Percentiles rank a stretch among this genome's conserved stretches.
These are phyloP conservation scores for Citeromyces matritensis DNA, from an alignment of 805 yeast genomes.

Conservation along the genomic window DNA sequence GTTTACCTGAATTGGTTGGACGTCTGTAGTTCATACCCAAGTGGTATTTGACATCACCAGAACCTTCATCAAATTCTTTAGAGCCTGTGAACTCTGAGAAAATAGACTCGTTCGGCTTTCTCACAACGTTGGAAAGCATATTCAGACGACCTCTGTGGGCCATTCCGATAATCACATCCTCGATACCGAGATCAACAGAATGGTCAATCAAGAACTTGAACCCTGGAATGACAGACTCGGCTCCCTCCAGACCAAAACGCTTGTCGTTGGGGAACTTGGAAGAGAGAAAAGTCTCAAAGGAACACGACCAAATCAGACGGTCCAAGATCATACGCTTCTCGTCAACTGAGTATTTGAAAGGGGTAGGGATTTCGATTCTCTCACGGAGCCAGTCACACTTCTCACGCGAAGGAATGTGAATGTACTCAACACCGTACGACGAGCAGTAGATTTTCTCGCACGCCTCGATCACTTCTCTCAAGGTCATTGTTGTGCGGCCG, in stretches of 20 bases:
- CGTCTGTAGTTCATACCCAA: conserved; percentile 98
- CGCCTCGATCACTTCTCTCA: conserved; percentile 61
- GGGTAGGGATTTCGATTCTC: conserved; percentile 83
- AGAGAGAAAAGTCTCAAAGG: conserved; percentile 84
- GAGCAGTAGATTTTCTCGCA: conserved; percentile 83
- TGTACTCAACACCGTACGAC: conserved; percentile 85
- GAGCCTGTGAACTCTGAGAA: conserved; percentile 94
- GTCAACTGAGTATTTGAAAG: conserved; percentile 70
- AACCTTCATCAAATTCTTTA: conserved; percentile 82
- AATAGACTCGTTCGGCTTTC: conserved; percentile 97
- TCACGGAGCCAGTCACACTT: conserved; percentile 98
- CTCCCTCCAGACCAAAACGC: conserved; percentile 98
- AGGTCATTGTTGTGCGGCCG: conserved; percentile 45
- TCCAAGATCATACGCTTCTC: conserved; percentile 94
- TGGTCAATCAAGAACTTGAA: conserved; percentile 91
- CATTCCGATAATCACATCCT: conserved; percentile 97
- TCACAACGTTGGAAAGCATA: conserved; percentile 93
- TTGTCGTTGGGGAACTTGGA: conserved; percentile 97
- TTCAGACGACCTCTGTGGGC: conserved; percentile 99
- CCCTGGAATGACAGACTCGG: conserved; percentile 93
- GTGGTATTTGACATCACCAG: conserved; percentile 98
- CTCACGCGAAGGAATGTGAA: conserved; percentile 89
- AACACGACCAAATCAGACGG: conserved; percentile 91
- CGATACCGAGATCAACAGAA: conserved; percentile 83
- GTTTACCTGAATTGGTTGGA: conserved; percentile 97